Evolutionary conservation across 164 flowering plant genomes (phyloP), one percentile per base, ranked within the genome.

Genomic region (Sextonia rubra): DNA sequence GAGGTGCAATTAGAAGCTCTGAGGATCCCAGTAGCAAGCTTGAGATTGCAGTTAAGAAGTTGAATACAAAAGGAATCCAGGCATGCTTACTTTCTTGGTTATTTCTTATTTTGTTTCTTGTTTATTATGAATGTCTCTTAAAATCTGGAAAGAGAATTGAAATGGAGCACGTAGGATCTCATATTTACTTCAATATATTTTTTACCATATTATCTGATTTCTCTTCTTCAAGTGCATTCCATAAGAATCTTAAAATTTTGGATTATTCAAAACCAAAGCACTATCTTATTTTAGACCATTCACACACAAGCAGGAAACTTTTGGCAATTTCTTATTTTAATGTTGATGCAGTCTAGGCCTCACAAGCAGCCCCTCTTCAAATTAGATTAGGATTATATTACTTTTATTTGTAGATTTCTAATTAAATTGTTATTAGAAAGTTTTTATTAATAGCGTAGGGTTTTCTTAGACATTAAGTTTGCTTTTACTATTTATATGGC

Each of bases 31-130:
- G 80, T 29, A 64, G 49, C 47, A 92, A 80, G 74, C 47, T 85
- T 14, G 88, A 87, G 14, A 86, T 91, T 73, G 98, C 97, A 2
- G 84, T 94, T 12, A 94, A 94, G 76, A 91, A 91, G 75, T 85
- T 94, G 49, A 87, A 93, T 24, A 84, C 74, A 79, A 85, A 88
- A 80, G 97, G 97, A 55, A 56, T 85, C 75, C 98, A 94, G 98
- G 98, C 73, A 83, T 83, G 83, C 23, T 12, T 79, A 76, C 62
- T 29, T 52, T 52, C 58, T 0, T 0, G 58, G 12, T 52, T 3
- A 3, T 15, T 52, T 52, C 12, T 17, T 52, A 20, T 52, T 52
- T 52, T 52, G n/a, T 20, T 52, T 52, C 58, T 52, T 52, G 6
- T 52, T 52, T 52, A 15, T 14, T 52, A 52, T 17, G 58, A 8